Evolutionary conservation across 768 basidiomycete species (phyloP).

Genomic region (Auricularia cornea): DNA sequence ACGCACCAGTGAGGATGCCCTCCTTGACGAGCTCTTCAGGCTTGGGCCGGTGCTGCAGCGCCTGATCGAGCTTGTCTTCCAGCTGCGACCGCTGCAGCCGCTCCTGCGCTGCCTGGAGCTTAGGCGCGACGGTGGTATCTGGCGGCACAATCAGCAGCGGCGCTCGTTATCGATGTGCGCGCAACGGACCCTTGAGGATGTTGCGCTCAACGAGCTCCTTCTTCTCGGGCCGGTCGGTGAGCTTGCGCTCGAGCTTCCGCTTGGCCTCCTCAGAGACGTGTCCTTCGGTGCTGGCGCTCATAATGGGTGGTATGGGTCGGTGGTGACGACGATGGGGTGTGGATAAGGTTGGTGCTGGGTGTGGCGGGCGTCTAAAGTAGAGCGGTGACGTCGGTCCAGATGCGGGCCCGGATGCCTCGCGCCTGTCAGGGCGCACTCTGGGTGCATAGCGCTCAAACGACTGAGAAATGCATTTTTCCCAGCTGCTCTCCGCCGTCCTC

Average conservation of each 20-base stretch:
- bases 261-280: background rate
- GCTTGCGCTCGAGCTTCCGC: slow-evolving; percentile 43
- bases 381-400: no score
- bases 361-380: no score
- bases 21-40: slow-evolving; percentile 56
- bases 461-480: no score
- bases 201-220: slow-evolving; percentile 56
- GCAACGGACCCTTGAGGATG: slow-evolving; percentile 52
- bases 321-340: no score
- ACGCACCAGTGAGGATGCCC: slow-evolving; percentile 45
- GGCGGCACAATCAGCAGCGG: background rate
- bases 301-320: no score
- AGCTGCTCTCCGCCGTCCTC: no score
- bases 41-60: slow-evolving; percentile 48
- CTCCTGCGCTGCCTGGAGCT: slow-evolving; percentile 50
- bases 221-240: slow-evolving; percentile 49
- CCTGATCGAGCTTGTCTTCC: slow-evolving; percentile 59
- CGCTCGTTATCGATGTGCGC: background rate
- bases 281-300: background rate
- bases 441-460: no score
- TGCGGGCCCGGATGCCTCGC: no score
- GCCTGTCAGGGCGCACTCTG: no score
- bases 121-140: slow-evolving; percentile 60
- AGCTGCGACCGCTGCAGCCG: slow-evolving; percentile 54
- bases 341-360: no score